phyloP scores from a whole-genome alignment of 2,329 filamentous ascomycete genomes.

The Neoscytalidium dimidiatum region DNA sequence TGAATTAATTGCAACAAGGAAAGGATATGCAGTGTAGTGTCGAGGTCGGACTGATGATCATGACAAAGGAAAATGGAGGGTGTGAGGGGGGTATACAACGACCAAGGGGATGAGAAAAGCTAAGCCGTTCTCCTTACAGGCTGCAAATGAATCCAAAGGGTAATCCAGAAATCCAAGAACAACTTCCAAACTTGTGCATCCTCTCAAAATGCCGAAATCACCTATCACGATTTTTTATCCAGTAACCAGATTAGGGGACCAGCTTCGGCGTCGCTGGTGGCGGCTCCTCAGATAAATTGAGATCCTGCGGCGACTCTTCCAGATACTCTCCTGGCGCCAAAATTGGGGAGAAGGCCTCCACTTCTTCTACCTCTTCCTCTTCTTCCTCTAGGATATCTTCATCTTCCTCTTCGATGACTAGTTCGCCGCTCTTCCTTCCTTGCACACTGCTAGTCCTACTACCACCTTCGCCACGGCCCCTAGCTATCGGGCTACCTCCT shows the following conservation, averaged over 20 bases:
- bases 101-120: background rate
- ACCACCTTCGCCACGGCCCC: constrained; percentile 23
- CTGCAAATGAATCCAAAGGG: constrained; percentile 4
- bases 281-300: constrained; percentile 14
- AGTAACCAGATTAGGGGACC: background rate
- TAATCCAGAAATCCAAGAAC: constrained; percentile 6
- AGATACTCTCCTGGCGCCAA: constrained; percentile 30
- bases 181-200: background rate
- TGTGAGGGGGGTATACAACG: constrained; percentile 18
- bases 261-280: constrained; percentile 6
- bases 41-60: background rate
- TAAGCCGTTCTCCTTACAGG: background rate
- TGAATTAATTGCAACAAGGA: background rate
- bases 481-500: constrained; percentile 34
- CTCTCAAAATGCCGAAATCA: background rate
- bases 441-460: constrained; percentile 58
- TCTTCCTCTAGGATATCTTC: constrained; percentile 35
- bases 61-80: constrained; percentile 9
- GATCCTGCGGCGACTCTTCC: constrained; percentile 12
- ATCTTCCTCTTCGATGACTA: constrained; percentile 59
- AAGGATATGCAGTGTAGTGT: background rate
- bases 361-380: constrained; percentile 25
- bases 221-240: background rate
- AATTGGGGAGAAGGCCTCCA: constrained; percentile 18
- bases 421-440: constrained; percentile 71